A percentile compares a stretch with the other conserved stretches of the same genome.
Evolutionary conservation across 257 asterid genomes (phyloP).

Genomic region (Mentha longifolia): DNA sequence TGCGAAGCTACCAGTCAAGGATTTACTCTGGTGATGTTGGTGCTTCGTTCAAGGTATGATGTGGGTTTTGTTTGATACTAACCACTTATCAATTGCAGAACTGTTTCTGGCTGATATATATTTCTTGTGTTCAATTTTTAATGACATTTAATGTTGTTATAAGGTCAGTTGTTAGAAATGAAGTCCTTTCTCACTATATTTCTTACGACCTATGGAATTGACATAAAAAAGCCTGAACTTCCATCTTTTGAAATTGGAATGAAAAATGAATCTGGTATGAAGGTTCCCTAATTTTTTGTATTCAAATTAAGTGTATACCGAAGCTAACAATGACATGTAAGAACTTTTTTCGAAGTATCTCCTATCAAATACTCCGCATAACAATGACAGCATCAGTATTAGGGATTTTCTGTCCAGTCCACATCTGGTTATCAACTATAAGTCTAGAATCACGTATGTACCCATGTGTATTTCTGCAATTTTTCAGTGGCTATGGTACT

Average conservation of each 20-base stretch:
- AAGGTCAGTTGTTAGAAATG: background rate
- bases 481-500: background rate
- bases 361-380: too few relatives aligned
- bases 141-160: conserved; percentile 8
- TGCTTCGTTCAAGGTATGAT: conserved; percentile 69
- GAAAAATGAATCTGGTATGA: background rate
- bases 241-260: background rate
- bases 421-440: too few relatives aligned
- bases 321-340: background rate
- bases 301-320: background rate
- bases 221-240: background rate
- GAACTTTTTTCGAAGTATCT: background rate
- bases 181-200: background rate
- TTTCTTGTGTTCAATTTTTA: conserved; percentile 3
- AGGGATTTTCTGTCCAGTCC: too few relatives aligned
- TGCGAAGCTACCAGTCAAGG: conserved; percentile 94
- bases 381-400: too few relatives aligned
- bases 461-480: background rate
- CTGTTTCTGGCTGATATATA: conserved; percentile 21
- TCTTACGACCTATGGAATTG: background rate
- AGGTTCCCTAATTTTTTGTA: background rate
- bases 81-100: conserved; percentile 17
- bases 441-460: background rate
- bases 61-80: conserved; percentile 25
- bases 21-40: conserved; percentile 84